These are phyloP conservation scores for Centella asiatica DNA, from an alignment of 129 eudicot species.

Conservation along the genomic window DNA sequence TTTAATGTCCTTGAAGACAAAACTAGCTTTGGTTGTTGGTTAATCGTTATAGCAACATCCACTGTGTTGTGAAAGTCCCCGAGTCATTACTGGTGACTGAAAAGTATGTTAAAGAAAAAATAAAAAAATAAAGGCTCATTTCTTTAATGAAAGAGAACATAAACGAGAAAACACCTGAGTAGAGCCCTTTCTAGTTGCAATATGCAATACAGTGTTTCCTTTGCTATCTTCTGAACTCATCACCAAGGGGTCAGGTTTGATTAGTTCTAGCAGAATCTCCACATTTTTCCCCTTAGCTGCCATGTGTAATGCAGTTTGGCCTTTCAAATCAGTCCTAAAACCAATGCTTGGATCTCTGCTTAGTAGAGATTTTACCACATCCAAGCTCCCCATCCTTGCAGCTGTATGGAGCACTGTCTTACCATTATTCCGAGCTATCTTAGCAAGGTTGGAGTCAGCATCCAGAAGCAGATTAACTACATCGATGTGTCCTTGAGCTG, in stretches of 20 bases:
- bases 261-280: slow-evolving; percentile 55
- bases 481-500: slow-evolving; percentile 86
- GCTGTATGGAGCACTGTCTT: slow-evolving; percentile 94
- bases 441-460: slow-evolving; percentile 81
- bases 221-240: slow-evolving; percentile 84
- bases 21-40: background rate
- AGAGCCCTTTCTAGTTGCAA: slow-evolving; percentile 79
- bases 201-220: slow-evolving; percentile 84
- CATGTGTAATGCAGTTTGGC: slow-evolving; percentile 97
- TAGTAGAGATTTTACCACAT: slow-evolving; percentile 69
- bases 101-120: background rate
- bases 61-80: background rate
- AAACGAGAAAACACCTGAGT: slow-evolving; percentile 54
- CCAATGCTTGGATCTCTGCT: slow-evolving; percentile 75
- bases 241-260: slow-evolving; percentile 63
- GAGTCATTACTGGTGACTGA: background rate
- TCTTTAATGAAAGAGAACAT: background rate
- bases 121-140: background rate
- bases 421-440: slow-evolving; percentile 86
- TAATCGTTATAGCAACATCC: background rate
- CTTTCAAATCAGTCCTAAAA: slow-evolving; percentile 74
- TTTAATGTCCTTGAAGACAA: slow-evolving; percentile 17
- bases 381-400: slow-evolving; percentile 94
- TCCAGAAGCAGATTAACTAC: slow-evolving; percentile 85
- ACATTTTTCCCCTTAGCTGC: slow-evolving; percentile 85